Percentiles rank a stretch among this genome's conserved stretches.
These are phyloP conservation scores for Cucurbita maxima DNA, from an alignment of 306 rosid genomes.

Conservation along the genomic window DNA sequence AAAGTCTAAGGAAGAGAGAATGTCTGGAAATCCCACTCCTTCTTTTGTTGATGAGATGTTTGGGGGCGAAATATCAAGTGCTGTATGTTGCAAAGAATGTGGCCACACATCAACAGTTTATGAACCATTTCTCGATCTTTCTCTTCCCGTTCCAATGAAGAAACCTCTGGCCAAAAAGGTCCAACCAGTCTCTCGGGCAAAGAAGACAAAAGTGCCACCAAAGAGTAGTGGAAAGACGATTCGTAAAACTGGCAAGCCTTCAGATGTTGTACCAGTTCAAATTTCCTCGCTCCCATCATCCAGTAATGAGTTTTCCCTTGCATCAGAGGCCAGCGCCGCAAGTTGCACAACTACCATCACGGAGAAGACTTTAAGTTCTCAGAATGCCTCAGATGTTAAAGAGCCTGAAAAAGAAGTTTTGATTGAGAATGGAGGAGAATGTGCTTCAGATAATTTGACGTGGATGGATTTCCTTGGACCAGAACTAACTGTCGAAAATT, in stretches of 20 bases:
- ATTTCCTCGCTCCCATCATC: slow-evolving; percentile 25
- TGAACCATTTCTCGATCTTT: slow-evolving; percentile 84
- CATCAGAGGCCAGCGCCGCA: slow-evolving; percentile 28
- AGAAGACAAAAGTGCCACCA: slow-evolving; percentile 54
- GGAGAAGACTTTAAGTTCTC: slow-evolving; percentile 21
- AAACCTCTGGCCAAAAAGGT: slow-evolving; percentile 48
- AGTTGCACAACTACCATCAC: slow-evolving; percentile 12
- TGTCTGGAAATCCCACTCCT: slow-evolving; percentile 25
- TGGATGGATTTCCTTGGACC: slow-evolving; percentile 80
- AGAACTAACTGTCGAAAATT: slow-evolving; percentile 21
- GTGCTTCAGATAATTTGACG: slow-evolving; percentile 28
- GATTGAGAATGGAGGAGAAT: slow-evolving; percentile 31
- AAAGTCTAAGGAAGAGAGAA: slow-evolving; percentile 28
- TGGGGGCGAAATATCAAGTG: slow-evolving; percentile 86
- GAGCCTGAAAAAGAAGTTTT: slow-evolving; percentile 25
- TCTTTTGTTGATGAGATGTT: slow-evolving; percentile 65
- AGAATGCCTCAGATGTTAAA: slow-evolving; percentile 26
- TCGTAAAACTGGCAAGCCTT: slow-evolving; percentile 33
- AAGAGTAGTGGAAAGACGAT: slow-evolving; percentile 50
- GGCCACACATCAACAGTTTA: slow-evolving; percentile 77
- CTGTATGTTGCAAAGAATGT: slow-evolving; percentile 66
- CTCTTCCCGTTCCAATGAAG: slow-evolving; percentile 82
- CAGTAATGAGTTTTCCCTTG: slow-evolving; percentile 26
- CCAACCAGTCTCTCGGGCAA: slow-evolving; percentile 35
- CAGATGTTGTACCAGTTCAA: slow-evolving; percentile 21